Conservation (phyloP, 192 early-diverging fungal species). For the Gryganskiella cystojenkinii region DNA sequence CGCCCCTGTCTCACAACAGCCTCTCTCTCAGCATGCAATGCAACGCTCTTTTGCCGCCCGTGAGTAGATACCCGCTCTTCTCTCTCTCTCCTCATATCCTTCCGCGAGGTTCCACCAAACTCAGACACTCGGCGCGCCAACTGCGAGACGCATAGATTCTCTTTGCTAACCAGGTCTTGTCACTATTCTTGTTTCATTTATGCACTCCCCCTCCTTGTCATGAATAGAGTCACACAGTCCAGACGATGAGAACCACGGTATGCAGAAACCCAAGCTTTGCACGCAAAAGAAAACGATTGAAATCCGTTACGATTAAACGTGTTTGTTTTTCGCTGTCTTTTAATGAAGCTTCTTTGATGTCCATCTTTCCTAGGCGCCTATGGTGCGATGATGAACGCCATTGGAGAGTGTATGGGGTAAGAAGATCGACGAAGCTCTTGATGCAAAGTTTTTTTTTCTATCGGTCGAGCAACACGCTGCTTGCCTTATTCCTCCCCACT, state of each 20-base stretch:
- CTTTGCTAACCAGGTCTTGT: neutral
- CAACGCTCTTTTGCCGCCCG: slow-evolving; percentile 35
- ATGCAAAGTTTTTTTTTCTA: too few species aligned
- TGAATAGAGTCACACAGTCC: slow-evolving; percentile 13
- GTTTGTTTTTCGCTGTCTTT: too few species aligned
- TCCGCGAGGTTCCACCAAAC: neutral
- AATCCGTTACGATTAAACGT: too few species aligned
- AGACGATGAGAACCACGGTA: slow-evolving; percentile 31
- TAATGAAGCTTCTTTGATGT: too few species aligned
- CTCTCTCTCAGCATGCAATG: slow-evolving; percentile 15
- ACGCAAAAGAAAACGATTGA: too few species aligned
- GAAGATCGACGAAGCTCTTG: too few species aligned
- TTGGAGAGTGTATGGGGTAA: slow-evolving; percentile 43
- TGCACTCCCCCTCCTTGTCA: neutral
- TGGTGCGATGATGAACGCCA: slow-evolving; percentile 52
- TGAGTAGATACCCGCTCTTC: neutral
- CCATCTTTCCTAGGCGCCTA: slow-evolving; percentile 20
- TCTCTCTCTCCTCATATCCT: neutral
- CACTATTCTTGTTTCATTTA: neutral
- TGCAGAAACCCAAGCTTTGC: too few species aligned
- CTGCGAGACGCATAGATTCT: neutral
- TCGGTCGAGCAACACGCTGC: too few species aligned
- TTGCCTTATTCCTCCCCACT: too few species aligned
- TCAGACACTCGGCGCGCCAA: neutral
- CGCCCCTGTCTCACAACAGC: neutral